Percentiles rank a stretch among this genome's conserved stretches.
phyloP scores from a whole-genome alignment of 1,284 basidiomycete genomes.

The Cutaneotrichosporon sp. region DNA sequence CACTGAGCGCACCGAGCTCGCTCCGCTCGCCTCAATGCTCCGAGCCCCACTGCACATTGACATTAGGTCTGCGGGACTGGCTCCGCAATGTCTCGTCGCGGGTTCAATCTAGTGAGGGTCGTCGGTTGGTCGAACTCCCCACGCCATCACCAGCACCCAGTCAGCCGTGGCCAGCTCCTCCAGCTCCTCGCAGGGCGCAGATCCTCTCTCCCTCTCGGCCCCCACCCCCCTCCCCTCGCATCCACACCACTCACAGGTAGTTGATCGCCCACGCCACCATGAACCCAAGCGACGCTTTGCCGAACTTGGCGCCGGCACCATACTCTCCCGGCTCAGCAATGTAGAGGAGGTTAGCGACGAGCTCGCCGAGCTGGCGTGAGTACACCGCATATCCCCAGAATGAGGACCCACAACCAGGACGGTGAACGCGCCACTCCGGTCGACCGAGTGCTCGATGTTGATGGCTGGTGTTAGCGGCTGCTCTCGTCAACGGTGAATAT shows the following conservation, averaged over 20 bases:
- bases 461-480: constrained; percentile 38
- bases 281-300: constrained; percentile 49
- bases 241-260: constrained; percentile 47
- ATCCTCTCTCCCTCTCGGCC: background rate
- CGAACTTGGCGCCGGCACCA: constrained; percentile 38
- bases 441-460: constrained; percentile 56
- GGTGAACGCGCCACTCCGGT: constrained; percentile 52
- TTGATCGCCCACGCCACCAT: constrained; percentile 55
- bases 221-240: background rate
- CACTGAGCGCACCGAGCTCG: background rate
- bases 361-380: constrained; percentile 32
- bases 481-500: background rate
- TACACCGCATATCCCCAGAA: background rate
- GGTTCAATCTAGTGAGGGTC: background rate
- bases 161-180: too few species aligned
- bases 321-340: constrained; percentile 12
- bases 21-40: background rate
- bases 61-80: too few species aligned
- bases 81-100: too few species aligned
- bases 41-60: too few species aligned
- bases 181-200: background rate
- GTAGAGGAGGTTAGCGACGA: constrained; percentile 29
- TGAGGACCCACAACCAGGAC: constrained; percentile 43
- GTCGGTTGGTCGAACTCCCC: too few species aligned
- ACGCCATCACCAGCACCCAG: too few species aligned